Conservation (phyloP, 2,329 filamentous ascomycete genomes). For the Furcasterigmium furcatum region DNA sequence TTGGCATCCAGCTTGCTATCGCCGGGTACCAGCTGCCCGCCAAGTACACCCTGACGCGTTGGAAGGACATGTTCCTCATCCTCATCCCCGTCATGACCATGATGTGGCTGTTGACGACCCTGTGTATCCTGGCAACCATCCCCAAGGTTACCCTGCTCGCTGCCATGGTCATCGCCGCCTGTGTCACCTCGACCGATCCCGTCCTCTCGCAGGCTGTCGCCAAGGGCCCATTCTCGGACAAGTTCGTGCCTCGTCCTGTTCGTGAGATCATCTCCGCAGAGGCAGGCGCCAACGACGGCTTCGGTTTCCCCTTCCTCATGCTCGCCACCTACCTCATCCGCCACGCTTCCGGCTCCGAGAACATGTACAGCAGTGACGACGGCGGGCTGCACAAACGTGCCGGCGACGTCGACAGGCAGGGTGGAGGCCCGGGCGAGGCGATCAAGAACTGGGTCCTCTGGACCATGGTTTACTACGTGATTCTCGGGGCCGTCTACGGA, state of each 20-base stretch:
- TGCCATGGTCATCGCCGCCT: constrained; percentile 55
- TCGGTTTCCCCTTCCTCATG: constrained; percentile 60
- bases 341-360: constrained; percentile 37
- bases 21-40: constrained; percentile 59
- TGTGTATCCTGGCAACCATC: constrained; percentile 51
- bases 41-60: constrained; percentile 45
- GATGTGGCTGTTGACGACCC: constrained; percentile 57
- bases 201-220: constrained; percentile 59
- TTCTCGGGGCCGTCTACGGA: constrained; percentile 51
- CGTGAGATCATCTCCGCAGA: constrained; percentile 61
- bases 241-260: constrained; percentile 53
- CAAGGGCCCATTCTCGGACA: constrained; percentile 62
- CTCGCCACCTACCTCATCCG: constrained; percentile 54
- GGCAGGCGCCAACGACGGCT: constrained; percentile 59
- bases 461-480: constrained; percentile 56
- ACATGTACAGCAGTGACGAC: too few species aligned
- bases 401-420: constrained; percentile 43
- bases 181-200: constrained; percentile 59
- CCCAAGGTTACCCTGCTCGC: constrained; percentile 51
- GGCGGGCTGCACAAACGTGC: constrained; percentile 8
- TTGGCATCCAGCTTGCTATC: constrained; percentile 59
- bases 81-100: constrained; percentile 58
- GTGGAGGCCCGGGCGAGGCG: constrained; percentile 47
- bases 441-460: constrained; percentile 57
- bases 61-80: constrained; percentile 51